A percentile compares a stretch with the other conserved stretches of the same genome.
These are phyloP conservation scores for Ceratocystis colombiana DNA, from an alignment of 2,329 filamentous ascomycete genomes.

Conservation along the genomic window DNA sequence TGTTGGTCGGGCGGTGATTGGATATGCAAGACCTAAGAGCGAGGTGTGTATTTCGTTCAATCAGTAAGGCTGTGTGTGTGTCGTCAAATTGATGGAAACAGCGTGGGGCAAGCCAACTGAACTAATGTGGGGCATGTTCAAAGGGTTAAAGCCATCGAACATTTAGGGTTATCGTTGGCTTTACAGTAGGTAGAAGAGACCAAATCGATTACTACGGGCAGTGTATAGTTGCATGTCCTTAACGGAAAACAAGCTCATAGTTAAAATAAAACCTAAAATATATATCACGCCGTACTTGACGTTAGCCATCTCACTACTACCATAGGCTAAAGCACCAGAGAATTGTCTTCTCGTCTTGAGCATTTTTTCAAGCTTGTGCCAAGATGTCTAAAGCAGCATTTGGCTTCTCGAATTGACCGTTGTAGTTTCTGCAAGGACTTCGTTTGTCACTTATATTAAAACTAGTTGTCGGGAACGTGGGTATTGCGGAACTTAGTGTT, in stretches of 20 bases:
- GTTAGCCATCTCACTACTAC: too few species aligned
- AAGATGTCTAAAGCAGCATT: too few species aligned
- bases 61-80: conserved; percentile 5
- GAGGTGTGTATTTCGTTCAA: not conserved
- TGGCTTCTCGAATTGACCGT: too few species aligned
- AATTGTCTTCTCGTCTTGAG: too few species aligned
- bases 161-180: not conserved
- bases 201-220: too few species aligned
- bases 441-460: not conserved
- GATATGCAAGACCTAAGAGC: conserved; percentile 15
- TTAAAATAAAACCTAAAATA: too few species aligned
- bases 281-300: too few species aligned
- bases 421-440: not conserved
- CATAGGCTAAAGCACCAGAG: too few species aligned
- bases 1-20: conserved; percentile 5
- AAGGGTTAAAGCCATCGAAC: not conserved
- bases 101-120: not conserved
- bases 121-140: not conserved
- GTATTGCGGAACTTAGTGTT: conserved; percentile 7
- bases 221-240: too few species aligned
- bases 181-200: too few species aligned
- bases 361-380: too few species aligned
- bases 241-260: too few species aligned
- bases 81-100: not conserved
- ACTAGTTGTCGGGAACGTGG: not conserved